phyloP scores from a whole-genome alignment of 1,139 yeast genomes.

The Protomyces pachydermus region DNA sequence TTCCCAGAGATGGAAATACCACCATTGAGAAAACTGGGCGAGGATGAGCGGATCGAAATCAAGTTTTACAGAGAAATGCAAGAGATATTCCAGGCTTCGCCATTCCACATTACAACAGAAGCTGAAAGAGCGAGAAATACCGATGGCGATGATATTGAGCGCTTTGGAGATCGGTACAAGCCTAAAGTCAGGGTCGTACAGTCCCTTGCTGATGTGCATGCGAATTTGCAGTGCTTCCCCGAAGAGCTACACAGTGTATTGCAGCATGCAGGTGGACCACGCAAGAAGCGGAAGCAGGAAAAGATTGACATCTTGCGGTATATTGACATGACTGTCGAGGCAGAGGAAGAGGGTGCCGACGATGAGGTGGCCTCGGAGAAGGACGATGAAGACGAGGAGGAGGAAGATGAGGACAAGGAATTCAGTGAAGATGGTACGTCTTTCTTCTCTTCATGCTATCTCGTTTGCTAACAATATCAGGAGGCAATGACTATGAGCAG shows the following conservation, averaged over 20 bases:
- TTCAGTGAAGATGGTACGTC: conserved; percentile 16
- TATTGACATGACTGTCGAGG: conserved; percentile 18
- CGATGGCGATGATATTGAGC: conserved; percentile 18
- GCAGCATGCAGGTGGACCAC: conserved; percentile 8
- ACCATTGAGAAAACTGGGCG: neutral
- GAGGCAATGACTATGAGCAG: conserved; percentile 21
- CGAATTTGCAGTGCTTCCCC: conserved; percentile 12
- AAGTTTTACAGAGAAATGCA: conserved; percentile 19
- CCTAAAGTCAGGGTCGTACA: conserved; percentile 14
- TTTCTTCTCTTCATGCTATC: neutral
- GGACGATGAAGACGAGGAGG: conserved; percentile 2
- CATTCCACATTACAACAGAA: conserved; percentile 6
- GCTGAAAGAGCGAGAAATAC: conserved; percentile 3
- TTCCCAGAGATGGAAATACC: conserved; percentile 19
- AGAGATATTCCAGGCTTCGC: conserved; percentile 6
- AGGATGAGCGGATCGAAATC: conserved; percentile 16
- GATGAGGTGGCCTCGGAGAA: conserved; percentile 14
- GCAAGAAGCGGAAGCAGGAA: conserved; percentile 19
- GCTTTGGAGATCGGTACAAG: conserved; percentile 14
- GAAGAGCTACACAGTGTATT: conserved; percentile 16
- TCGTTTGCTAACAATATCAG: neutral
- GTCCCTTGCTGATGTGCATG: conserved; percentile 11
- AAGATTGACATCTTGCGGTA: conserved; percentile 13
- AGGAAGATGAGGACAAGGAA: conserved; percentile 18
- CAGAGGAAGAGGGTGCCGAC: conserved; percentile 13